These are phyloP conservation scores for Apiospora aurea DNA, from an alignment of 2,329 filamentous ascomycete genomes.

Conservation along the genomic window DNA sequence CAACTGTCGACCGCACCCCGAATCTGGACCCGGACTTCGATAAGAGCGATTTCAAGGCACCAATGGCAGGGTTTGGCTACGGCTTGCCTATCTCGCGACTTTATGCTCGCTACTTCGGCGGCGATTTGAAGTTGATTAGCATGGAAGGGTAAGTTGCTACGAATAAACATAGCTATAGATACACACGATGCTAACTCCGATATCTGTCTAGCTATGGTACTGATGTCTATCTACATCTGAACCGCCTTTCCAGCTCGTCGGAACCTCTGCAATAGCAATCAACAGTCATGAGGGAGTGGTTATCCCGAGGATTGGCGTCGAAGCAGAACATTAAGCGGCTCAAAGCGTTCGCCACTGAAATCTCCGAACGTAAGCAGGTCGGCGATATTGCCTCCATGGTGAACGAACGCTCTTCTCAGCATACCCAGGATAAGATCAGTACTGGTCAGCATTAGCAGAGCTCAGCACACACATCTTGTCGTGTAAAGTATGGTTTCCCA, in stretches of 20 bases:
- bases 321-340: conserved; percentile 68
- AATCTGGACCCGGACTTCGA: conserved; percentile 97
- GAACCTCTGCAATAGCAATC: conserved; percentile 95
- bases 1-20: conserved; percentile 94
- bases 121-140: conserved; percentile 95
- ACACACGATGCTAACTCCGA: conserved; percentile 27
- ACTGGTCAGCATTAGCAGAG: conserved; percentile 23
- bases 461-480: background rate
- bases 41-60: conserved; percentile 98
- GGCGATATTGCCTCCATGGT: conserved; percentile 71
- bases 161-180: background rate
- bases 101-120: conserved; percentile 96
- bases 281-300: conserved; percentile 85
- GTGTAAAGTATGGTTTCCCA: background rate
- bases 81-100: conserved; percentile 91
- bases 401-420: conserved; percentile 26
- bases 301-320: conserved; percentile 71
- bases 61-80: conserved; percentile 99
- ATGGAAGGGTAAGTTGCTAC: conserved; percentile 87
- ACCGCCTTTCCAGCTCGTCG: conserved; percentile 91
- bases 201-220: conserved; percentile 80
- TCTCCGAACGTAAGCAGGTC: conserved; percentile 88
- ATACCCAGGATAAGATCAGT: conserved; percentile 23
- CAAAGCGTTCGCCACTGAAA: conserved; percentile 65
- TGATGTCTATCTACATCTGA: conserved; percentile 97